Percentiles rank a stretch among this genome's conserved stretches.
phyloP scores from a whole-genome alignment of 148 eudicot genomes.

The Rhododendron ferrugineum region DNA sequence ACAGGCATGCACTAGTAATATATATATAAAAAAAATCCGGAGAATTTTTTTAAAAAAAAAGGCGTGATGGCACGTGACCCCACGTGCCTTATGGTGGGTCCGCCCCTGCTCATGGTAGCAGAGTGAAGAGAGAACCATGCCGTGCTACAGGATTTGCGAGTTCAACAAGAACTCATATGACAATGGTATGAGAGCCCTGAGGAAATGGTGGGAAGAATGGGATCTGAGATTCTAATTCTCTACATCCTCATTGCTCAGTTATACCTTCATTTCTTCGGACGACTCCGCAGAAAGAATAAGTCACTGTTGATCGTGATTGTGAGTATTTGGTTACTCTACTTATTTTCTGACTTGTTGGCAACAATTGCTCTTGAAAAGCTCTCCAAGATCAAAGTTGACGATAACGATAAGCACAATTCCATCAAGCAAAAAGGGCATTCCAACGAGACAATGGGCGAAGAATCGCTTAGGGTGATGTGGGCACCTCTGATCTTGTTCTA shows the following conservation, averaged over 20 bases:
- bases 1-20: no score
- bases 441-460: background rate
- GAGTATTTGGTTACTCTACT: background rate
- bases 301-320: background rate
- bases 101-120: no score
- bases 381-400: background rate
- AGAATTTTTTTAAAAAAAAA: no score
- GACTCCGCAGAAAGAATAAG: background rate
- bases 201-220: background rate
- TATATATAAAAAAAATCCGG: no score
- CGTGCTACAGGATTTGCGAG: background rate
- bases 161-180: background rate
- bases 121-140: background rate
- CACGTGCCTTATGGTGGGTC: no score
- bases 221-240: background rate
- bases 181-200: background rate
- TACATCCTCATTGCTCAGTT: background rate
- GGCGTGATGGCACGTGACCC: no score
- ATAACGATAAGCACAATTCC: background rate
- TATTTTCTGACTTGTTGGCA: background rate
- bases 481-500: constrained; percentile 4
- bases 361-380: background rate
- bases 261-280: background rate
- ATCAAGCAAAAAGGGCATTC: background rate
- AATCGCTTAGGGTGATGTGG: background rate